Percentiles rank a stretch among this genome's conserved stretches.
Evolutionary conservation across 2,329 filamentous ascomycete genomes (phyloP).

Genomic region (Pseudocercospora fijiensis): DNA sequence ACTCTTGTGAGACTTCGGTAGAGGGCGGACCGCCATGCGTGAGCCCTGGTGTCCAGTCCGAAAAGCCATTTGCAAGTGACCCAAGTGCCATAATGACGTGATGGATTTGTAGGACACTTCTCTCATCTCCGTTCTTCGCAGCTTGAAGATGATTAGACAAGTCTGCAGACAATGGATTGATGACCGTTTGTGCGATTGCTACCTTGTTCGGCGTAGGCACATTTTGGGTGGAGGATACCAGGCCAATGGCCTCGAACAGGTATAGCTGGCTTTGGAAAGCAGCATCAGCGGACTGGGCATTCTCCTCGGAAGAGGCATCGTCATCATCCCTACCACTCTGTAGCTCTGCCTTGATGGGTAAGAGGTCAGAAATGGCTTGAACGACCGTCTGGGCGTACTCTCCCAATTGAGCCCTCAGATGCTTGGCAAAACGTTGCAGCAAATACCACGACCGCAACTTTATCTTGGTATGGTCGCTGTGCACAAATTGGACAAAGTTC

Average conservation of each 20-base stretch:
- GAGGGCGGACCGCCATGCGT: conserved; percentile 54
- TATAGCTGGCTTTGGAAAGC: conserved; percentile 89
- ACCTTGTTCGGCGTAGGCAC: conserved; percentile 83
- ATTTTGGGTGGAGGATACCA: conserved; percentile 76
- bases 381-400: conserved; percentile 91
- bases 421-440: conserved; percentile 88
- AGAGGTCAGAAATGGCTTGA: conserved; percentile 80
- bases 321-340: conserved; percentile 76
- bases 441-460: conserved; percentile 94
- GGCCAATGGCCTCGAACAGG: conserved; percentile 91
- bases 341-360: conserved; percentile 87
- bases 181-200: conserved; percentile 79
- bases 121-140: conserved; percentile 77
- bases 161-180: conserved; percentile 86
- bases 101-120: conserved; percentile 84
- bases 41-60: conserved; percentile 73
- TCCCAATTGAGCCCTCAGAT: conserved; percentile 77
- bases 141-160: conserved; percentile 75
- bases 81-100: conserved; percentile 96
- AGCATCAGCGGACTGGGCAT: conserved; percentile 84
- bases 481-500: conserved; percentile 85
- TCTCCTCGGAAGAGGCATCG: conserved; percentile 93
- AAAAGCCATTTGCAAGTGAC: conserved; percentile 87
- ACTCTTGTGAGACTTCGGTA: conserved; percentile 76
- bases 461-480: conserved; percentile 83